Base-by-base conservation (phyloP, 208 protist genomes). In the Leishmania lainsoni region DNA sequence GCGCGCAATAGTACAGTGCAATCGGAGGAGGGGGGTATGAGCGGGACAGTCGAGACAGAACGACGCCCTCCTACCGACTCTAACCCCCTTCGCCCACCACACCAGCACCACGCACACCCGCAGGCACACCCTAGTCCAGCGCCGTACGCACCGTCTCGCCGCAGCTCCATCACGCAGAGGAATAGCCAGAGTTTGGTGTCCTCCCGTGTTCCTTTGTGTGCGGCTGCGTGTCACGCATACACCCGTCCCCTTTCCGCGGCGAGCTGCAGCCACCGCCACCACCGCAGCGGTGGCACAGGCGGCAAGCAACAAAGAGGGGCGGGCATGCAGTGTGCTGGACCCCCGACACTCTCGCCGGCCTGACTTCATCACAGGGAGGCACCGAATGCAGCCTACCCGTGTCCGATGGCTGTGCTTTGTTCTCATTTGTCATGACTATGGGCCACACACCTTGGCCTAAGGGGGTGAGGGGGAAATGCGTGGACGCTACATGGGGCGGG, bases 301-400 rank as follows among this genome's bases (percentile, higher is more conserved):
- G 29, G 29, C n/a, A 26, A 35, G 59, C 59, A n/a, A 16, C 59
- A 66, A 16, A n/a, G 59, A 39, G 29, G 59, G n/a, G 22, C 22
- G 29, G 5, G 59, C 29, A 26, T n/a, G 59, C 59, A 20, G 14
- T 69, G 65, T 17, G 29, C 35, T 58, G 54, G 26, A 14, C 51
- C 54, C 42, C 63, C 54, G n/a, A 42, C 49, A 70, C 12, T 72
- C 66, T 72, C 66, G 66, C 66, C 14, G 32, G 56, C 54, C 69
- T 65, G 59, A 72, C 48, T 75, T 75, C 75, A 75, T 75, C 79
- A 75, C 79, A 78, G 79, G 32, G 26, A 78, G 72, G 79, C 75
- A 83, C 76, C 71, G 63, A 75, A 72, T 54, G 70, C 49, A 77
- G 79, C 56, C 56, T 51, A 35, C 35, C 42, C 56, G 71, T 81